Base-by-base conservation (phyloP, 148 eudicot species). In the Nepenthes gracilis region DNA sequence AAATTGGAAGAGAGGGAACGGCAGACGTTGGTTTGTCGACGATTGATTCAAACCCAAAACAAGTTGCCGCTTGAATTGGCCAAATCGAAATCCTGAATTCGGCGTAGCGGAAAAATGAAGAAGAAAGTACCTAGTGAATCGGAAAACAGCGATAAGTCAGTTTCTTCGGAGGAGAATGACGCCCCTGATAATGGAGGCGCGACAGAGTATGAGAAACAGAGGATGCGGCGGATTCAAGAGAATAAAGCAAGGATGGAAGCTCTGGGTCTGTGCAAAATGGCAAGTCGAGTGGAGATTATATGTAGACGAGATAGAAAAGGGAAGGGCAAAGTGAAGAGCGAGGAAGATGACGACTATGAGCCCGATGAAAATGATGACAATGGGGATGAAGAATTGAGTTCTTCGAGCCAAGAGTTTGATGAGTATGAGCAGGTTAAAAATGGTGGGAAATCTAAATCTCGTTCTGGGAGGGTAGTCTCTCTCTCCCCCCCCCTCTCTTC, bases 171-270 rank as follows among this genome's bases (percentile, higher is more conserved):
- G n/a, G 54, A 23, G 23, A 23, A 63, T 1, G 58, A 70, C 35
- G 55, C 72, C 60, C 78, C 55, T 14, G 55, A 54, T 45, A 72
- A 59, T 37, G 57, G 61, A 64, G 23, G 23, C 23, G 57, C 51
- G 10, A 69, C 81, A 0, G 74, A 81, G 10, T 91, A 91, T 60
- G 97, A 91, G 74, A 81, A 60, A 56, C 78, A 78, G 73, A 81
- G 97, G 52, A 14, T 72, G 79, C 67, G 67, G 58, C 79, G 81
- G 55, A 87, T 91, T 35, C 81, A 83, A 6, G 85, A 78, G 51
- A 91, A 87, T 61, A 85, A 60, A 51, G 85, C 74, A 1, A 79
- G 87, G 74, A 81, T 87, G 87, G 82, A 83, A 49, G 80, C 87
- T 1, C 10, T 87, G 75, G 95, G 97, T 1, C 72, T 87, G 74